Evolutionary conservation across 306 rosid species (phyloP).

Genomic region (Cucumis cinereus): DNA sequence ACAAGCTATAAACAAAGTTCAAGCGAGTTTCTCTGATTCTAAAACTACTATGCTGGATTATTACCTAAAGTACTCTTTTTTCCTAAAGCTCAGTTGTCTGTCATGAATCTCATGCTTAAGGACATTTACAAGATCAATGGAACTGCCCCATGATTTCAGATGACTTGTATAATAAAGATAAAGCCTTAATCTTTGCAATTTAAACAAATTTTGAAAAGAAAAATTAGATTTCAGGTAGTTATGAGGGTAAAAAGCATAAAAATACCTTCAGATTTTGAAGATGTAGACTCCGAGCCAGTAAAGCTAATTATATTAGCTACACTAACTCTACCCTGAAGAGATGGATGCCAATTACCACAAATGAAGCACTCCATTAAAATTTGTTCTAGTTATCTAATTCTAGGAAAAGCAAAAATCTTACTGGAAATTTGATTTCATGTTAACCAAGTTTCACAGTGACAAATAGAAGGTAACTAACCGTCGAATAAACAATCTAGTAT

Average conservation of each 20-base stretch:
- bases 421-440: not conserved
- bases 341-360: constrained; percentile 11
- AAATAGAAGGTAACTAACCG: not conserved
- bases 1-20: not conserved
- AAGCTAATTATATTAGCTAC: constrained; percentile 81
- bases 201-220: not conserved
- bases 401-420: not conserved
- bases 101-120: constrained; percentile 93
- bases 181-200: not conserved
- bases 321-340: constrained; percentile 60
- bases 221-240: not conserved
- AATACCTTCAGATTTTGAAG: constrained; percentile 67
- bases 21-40: not conserved
- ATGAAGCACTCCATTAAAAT: not conserved
- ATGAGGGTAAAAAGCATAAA: constrained; percentile 7
- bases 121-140: constrained; percentile 78
- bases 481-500: not conserved
- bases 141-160: constrained; percentile 76
- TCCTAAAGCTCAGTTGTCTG: constrained; percentile 87
- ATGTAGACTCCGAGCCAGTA: constrained; percentile 54
- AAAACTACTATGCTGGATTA: constrained; percentile 12
- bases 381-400: not conserved
- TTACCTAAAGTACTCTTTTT: constrained; percentile 92
- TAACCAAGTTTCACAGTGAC: not conserved
- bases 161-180: constrained; percentile 32